Evolutionary conservation across 352 stramenopile genomes (phyloP), one percentile per base, ranked within the genome.

Genomic region (Hyphochytrium catenoides): DNA sequence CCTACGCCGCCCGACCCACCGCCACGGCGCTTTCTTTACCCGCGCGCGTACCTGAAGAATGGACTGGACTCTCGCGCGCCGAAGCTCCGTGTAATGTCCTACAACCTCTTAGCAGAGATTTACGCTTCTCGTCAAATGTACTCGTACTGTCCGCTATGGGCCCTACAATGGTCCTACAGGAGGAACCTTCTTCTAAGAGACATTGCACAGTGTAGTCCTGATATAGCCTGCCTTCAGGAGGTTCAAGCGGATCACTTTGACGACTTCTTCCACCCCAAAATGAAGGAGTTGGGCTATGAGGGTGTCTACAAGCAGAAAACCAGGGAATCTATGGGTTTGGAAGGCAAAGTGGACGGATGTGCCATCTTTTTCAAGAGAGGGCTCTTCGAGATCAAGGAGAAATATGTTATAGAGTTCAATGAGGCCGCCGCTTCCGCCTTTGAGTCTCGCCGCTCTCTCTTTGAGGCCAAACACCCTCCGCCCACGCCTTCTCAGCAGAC

Each of bases 231-330:
- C 51, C 62, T 99, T 36, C 69, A 83, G 59, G 91, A 99, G 56
- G 83, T 98, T 4, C 90, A 99, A 70, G 81, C 79, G 3, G 89
- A 98, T 47, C 83, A 97, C 43, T 99, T 95, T 55, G 91, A 96
- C 47, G 79, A 70, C 40, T 90, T 95, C 54, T 73, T 98, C 39
- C 75, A 91, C 36, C 81, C 81, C 15, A 66, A 91, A 46, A 87
- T 98, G 62, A 58, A 67, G 16, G 74, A 92, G 24, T 73, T 65
- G 48, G 91, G 91, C 2, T 99, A 95, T 44, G 84, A 96, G 51
- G 87, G 86, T 28, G 77, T 93, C 41, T 98, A 93, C 56, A 83
- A 96, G 47, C 84, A 95, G 52, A 99, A 99, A 58, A 95, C 86
- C 7, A 67, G 90, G 19, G 81, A 97, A 43, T 75, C 75, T 3